Conservation (phyloP, 805 yeast genomes). For the Lipomyces starkeyi region DNA sequence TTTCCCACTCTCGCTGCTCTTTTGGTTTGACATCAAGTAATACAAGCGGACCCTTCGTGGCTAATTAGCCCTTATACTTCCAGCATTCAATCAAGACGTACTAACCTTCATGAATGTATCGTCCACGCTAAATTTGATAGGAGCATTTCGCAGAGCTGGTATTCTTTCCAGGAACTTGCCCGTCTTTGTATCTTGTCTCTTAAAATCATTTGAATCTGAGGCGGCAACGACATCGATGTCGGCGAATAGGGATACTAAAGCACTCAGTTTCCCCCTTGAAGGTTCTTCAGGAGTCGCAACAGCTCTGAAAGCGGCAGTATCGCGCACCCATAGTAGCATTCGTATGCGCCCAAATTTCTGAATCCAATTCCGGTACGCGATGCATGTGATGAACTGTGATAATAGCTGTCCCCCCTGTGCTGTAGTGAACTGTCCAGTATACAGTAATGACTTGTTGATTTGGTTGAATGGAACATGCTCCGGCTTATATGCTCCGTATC, state of each 20-base stretch:
- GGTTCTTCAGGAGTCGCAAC: conserved; percentile 63
- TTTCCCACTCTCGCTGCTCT: conserved; percentile 43
- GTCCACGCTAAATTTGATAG: conserved; percentile 31
- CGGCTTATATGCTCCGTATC: conserved; percentile 54
- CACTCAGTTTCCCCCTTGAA: conserved; percentile 61
- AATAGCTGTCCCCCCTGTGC: conserved; percentile 68
- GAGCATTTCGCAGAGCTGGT: conserved; percentile 4
- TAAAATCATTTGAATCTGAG: conserved; percentile 42
- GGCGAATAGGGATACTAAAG: conserved; percentile 69
- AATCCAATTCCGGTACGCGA: conserved; percentile 74
- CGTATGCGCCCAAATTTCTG: conserved; percentile 74
- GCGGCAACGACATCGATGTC: conserved; percentile 63
- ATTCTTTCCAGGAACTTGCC: background rate
- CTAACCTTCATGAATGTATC: conserved; percentile 19
- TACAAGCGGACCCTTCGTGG: conserved; percentile 45
- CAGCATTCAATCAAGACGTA: background rate
- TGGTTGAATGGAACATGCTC: conserved; percentile 47
- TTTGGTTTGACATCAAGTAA: conserved; percentile 64
- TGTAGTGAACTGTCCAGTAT: conserved; percentile 64
- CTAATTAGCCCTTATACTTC: background rate
- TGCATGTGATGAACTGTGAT: conserved; percentile 76
- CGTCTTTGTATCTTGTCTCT: conserved; percentile 4
- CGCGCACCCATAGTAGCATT: conserved; percentile 72
- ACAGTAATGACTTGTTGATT: conserved; percentile 60
- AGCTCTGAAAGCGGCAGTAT: conserved; percentile 61